Evolutionary conservation across 2,329 filamentous ascomycete species (phyloP), one percentile per base, ranked within the genome.

Genomic region (Cladosporium sp.): DNA sequence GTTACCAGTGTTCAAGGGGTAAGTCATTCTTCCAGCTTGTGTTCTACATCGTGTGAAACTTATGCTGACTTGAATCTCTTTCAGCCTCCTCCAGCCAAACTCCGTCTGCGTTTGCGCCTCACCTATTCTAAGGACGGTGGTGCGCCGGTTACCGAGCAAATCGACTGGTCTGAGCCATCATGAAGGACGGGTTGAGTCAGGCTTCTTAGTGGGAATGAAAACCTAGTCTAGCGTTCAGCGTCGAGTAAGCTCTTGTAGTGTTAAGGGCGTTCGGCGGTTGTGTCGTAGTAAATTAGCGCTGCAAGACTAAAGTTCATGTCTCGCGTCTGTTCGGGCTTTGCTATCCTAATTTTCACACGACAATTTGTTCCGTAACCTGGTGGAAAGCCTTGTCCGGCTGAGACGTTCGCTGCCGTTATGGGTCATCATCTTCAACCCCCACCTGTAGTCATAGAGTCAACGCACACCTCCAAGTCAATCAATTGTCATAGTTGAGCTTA

Each of bases 151-250:
- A 88, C 88, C 72, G 94, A 99, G 70, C 92, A 97, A 76, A 92
- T 97, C 60, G 95, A 97, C 78, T 99, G 94, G 94, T 88, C 89
- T 30, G 94, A 99, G 76, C 87, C 91, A 58, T 66, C 70, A 51
- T 76, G 55, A 58, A 49, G 14, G 54, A 39, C 39, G 50, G n/a
- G 11, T 22, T 55, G 38, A n/a, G n/a, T 37, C 8, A 28, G 8
- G 42, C 43, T 36, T 28, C 17, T 11, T 14, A 25, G 25, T 30
- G 15, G 45, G 28, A 45, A 45, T 37, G 14, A 22, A 15, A 37
- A 5, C 19, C 8, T 37, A 8, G 34, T 40, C 19, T 34, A 28
- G 54, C 54, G 54, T 56, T 56, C 22, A 49, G 54, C 42, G 42
- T 49, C 22, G 3, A 9, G n/a, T 47, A 8, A 47, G 30, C 30